These are phyloP conservation scores for Hirsutella rhossiliensis DNA, from an alignment of 2,329 filamentous ascomycete genomes.

Conservation along the genomic window DNA sequence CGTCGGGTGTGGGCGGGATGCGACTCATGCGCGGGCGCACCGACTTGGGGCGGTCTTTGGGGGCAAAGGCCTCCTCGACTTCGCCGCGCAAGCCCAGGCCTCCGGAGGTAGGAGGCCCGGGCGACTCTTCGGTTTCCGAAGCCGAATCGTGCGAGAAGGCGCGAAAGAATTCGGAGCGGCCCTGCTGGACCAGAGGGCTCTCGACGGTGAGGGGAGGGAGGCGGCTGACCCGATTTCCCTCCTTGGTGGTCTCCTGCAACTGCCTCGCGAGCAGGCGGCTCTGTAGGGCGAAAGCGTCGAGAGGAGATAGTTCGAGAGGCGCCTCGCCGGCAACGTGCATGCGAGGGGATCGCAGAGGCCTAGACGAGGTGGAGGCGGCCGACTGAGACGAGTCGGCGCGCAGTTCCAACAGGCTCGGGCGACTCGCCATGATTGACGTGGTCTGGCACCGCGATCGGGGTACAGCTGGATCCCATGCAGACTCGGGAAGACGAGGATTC, in stretches of 20 bases:
- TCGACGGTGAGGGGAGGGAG: constrained; percentile 73
- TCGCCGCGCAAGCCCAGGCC: constrained; percentile 37
- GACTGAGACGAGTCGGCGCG: constrained; percentile 45
- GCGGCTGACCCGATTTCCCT: constrained; percentile 71
- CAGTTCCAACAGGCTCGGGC: constrained; percentile 47
- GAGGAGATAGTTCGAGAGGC: constrained; percentile 81
- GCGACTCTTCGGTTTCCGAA: constrained; percentile 27
- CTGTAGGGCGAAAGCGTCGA: constrained; percentile 91
- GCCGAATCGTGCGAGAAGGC: constrained; percentile 54
- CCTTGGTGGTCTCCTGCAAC: constrained; percentile 65
- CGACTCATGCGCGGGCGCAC: constrained; percentile 66
- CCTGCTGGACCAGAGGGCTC: constrained; percentile 64
- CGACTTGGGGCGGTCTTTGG: constrained; percentile 52
- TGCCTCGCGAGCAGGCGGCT: constrained; percentile 79
- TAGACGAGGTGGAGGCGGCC: constrained; percentile 29
- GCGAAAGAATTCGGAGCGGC: constrained; percentile 71
- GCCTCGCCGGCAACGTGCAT: constrained; percentile 68
- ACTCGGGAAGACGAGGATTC: neutral
- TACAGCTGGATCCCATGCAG: constrained; percentile 5
- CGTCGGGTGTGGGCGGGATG: constrained; percentile 38
- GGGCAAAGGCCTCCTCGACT: constrained; percentile 41
- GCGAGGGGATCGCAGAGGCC: constrained; percentile 58
- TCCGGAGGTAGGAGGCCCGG: constrained; percentile 13
- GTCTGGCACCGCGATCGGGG: constrained; percentile 5
- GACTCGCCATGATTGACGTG: constrained; percentile 33